Percentiles rank a stretch among this genome's conserved stretches.
These are phyloP conservation scores for Tetrastigma voinierianum DNA, from an alignment of 164 flowering plant species.

Conservation along the genomic window DNA sequence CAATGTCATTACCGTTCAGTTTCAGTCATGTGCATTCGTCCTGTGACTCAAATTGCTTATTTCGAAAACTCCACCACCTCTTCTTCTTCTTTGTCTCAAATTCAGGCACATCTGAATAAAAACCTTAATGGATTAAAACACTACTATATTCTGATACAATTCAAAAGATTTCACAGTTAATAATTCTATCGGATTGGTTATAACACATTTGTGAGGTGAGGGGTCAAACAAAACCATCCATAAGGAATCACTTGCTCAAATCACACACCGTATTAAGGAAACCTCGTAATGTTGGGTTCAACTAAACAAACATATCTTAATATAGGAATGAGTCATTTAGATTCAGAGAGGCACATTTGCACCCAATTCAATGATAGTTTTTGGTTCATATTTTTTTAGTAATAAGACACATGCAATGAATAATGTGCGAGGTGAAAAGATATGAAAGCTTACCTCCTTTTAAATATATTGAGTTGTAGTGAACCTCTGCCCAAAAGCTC, in stretches of 20 bases:
- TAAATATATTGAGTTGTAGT: constrained; percentile 46
- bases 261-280: neutral
- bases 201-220: neutral
- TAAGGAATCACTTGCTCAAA: neutral
- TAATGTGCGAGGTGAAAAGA: neutral
- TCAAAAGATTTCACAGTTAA: neutral
- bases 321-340: neutral
- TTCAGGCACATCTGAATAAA: constrained; percentile 38
- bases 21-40: constrained; percentile 16
- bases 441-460: constrained; percentile 33
- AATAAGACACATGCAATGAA: neutral
- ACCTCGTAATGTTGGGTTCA: neutral
- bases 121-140: neutral
- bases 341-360: neutral
- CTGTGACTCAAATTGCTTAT: constrained; percentile 35
- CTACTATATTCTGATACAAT: neutral
- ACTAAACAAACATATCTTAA: neutral
- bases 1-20: neutral
- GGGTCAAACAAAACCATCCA: neutral
- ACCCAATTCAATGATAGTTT: neutral
- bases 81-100: constrained; percentile 56
- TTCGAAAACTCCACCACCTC: constrained; percentile 49
- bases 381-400: neutral
- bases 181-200: neutral
- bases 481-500: constrained; percentile 65